Evolutionary conservation across 2,329 filamentous ascomycete genomes (phyloP).

Genomic region (Zymoseptoria pseudotritici): DNA sequence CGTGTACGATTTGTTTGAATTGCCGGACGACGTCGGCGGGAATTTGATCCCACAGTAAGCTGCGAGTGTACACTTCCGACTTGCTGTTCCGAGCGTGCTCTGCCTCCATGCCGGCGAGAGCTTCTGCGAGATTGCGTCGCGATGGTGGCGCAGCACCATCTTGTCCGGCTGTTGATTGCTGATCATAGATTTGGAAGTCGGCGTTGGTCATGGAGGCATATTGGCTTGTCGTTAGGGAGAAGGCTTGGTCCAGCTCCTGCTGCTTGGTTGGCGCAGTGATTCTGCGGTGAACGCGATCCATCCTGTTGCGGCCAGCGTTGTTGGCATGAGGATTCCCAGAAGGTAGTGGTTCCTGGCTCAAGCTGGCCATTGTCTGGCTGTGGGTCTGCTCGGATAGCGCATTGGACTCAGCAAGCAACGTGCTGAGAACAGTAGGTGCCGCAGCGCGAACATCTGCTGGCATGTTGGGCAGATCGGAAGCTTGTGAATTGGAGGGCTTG

Average conservation of each 20-base stretch:
- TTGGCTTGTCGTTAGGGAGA: slow-evolving; percentile 76
- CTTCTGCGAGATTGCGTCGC: slow-evolving; percentile 70
- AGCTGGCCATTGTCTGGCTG: slow-evolving; percentile 2
- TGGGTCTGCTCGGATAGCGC: slow-evolving; percentile 3
- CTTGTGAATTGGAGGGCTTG: slow-evolving; percentile 62
- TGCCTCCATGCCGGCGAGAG: slow-evolving; percentile 70
- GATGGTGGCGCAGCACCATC: slow-evolving; percentile 25
- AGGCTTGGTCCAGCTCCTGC: slow-evolving; percentile 81
- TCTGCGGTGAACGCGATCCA: slow-evolving; percentile 38
- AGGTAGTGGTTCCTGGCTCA: slow-evolving; percentile 19
- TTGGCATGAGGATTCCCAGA: slow-evolving; percentile 11
- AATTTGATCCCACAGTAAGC: slow-evolving; percentile 89
- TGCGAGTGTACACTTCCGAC: slow-evolving; percentile 86
- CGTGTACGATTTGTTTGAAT: slow-evolving; percentile 84
- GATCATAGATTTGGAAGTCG: slow-evolving; percentile 59
- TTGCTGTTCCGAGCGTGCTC: slow-evolving; percentile 39
- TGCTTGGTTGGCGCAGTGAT: slow-evolving; percentile 61
- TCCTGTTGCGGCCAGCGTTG: slow-evolving; percentile 15
- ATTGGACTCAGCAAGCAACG: slow-evolving; percentile 42
- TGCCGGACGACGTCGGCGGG: slow-evolving; percentile 84
- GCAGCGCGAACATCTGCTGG: slow-evolving; percentile 74
- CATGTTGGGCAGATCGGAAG: slow-evolving; percentile 66
- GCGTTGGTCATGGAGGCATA: slow-evolving; percentile 71
- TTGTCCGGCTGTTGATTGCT: slow-evolving; percentile 6
- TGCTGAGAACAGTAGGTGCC: slow-evolving; percentile 69